Conservation (phyloP, 768 basidiomycete genomes). For the Trichaptum fuscoviolaceum region DNA sequence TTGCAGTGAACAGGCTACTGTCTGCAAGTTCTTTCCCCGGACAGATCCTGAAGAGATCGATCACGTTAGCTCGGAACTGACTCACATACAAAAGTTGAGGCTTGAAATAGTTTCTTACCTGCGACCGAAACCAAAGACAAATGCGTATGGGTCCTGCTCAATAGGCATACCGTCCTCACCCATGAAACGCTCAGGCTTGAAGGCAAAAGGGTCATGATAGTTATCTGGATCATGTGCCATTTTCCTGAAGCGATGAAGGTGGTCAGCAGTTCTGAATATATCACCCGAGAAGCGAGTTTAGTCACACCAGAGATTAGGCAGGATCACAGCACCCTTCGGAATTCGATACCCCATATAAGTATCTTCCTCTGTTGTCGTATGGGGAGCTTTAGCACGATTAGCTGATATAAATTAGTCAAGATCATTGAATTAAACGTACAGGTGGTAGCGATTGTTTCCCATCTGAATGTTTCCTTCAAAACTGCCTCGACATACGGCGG, state of each 20-base stretch:
- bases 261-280: background rate
- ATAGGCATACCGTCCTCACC: background rate
- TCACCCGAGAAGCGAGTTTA: background rate
- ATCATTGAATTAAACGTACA: background rate
- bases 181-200: conserved; percentile 20
- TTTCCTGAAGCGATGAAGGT: background rate
- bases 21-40: conserved; percentile 19
- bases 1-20: conserved; percentile 21
- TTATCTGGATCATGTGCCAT: conserved; percentile 15
- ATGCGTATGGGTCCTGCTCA: background rate
- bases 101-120: background rate
- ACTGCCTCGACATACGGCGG: background rate
- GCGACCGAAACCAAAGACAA: conserved; percentile 11
- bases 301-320: conserved; percentile 30
- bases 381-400: conserved; percentile 30
- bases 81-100: no score
- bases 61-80: no score
- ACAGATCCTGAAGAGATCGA: background rate
- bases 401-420: background rate
- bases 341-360: conserved; percentile 31
- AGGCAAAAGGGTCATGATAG: conserved; percentile 16
- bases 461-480: background rate
- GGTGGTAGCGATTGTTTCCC: background rate
- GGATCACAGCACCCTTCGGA: conserved; percentile 29
- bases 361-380: conserved; percentile 31